These are phyloP conservation scores for Phoma sp. DNA, from an alignment of 2,329 filamentous ascomycete genomes.

Conservation along the genomic window DNA sequence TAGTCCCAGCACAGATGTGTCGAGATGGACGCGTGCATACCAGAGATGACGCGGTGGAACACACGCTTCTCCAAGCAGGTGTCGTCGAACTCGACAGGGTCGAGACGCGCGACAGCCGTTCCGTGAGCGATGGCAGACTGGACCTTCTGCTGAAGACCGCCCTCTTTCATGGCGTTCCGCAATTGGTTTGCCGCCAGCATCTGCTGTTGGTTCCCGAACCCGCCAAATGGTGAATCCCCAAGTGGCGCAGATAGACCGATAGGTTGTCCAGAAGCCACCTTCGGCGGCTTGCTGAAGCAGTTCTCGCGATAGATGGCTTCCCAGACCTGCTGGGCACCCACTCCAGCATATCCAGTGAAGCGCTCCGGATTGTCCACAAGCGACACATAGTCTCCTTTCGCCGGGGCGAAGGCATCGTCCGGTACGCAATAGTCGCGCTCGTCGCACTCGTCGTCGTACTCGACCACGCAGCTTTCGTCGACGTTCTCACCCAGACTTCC, in stretches of 20 bases:
- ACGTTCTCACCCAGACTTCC: conserved; percentile 85
- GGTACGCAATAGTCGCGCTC: conserved; percentile 96
- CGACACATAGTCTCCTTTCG: conserved; percentile 96
- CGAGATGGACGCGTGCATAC: conserved; percentile 98
- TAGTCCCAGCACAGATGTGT: conserved; percentile 96
- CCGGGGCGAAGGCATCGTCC: conserved; percentile 85
- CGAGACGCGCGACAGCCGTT: conserved; percentile 65
- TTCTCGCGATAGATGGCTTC: conserved; percentile 97
- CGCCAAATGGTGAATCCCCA: conserved; percentile 49
- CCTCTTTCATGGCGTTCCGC: conserved; percentile 64
- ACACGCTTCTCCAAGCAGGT: conserved; percentile 98
- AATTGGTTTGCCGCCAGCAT: conserved; percentile 66
- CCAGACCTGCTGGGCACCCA: conserved; percentile 89
- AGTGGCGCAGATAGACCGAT: conserved; percentile 43
- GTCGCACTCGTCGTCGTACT: conserved; percentile 97
- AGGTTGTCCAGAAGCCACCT: conserved; percentile 36
- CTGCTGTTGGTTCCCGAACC: conserved; percentile 52
- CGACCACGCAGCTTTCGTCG: conserved; percentile 93
- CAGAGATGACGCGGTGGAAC: conserved; percentile 92
- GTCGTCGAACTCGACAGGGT: conserved; percentile 79
- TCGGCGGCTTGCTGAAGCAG: conserved; percentile 72
- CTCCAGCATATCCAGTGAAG: conserved; percentile 91
- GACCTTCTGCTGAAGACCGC: conserved; percentile 67
- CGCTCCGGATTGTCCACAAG: conserved; percentile 91
- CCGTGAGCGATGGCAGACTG: conserved; percentile 60